Base-by-base conservation (phyloP, 208 protist species). In the Acanthamoeba triangularis region DNA sequence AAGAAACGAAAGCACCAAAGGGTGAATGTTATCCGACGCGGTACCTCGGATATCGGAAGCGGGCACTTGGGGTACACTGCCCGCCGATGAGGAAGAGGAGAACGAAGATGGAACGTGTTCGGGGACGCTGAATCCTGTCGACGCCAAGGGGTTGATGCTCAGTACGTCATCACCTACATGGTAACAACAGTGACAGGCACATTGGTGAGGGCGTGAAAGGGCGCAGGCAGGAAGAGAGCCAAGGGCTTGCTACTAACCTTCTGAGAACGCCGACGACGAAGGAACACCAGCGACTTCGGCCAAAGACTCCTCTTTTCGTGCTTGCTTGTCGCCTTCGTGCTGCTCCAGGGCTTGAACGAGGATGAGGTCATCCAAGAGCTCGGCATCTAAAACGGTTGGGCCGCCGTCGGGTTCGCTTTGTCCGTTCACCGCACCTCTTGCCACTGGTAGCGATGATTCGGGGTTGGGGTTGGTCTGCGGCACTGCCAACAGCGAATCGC, bases 381-480 rank as follows among this genome's bases (percentile, higher is more conserved):
- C 44, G 2, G 5, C 44, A 47, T 47, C 44, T 8, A 47, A 47
- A 2, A 13, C 44, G 44, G 10, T 47, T 8, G 44, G 44, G 23
- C 56, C 20, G 56, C 56, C 20, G 56, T 16, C 56, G 20, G 56
- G 3, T 63, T 16, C 20, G 23, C 56, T 2, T 7, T 16, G 56
- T 63, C 3, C 56, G 56, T 63, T 76, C 25, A n/a, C 14, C 30
- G 25, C n/a, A 33, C 23, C 11, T 0, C 20, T n/a, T 76, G 30
- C 67, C 14, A n/a, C 30, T n/a, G 67, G 14, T 41, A 14, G 28
- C 33, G 11, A 18, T 16, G 67, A 8, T n/a, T n/a, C 14, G 67
- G 30, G 23, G 67, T n/a, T 13, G 67, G 67, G 67, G n/a, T 76
- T 76, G 67, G 67, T 76, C 33, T 76, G 67, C 28, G 67, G 67